These are phyloP conservation scores for Priceomyces fermenticarens DNA, from an alignment of 805 yeast genomes.

Conservation along the genomic window DNA sequence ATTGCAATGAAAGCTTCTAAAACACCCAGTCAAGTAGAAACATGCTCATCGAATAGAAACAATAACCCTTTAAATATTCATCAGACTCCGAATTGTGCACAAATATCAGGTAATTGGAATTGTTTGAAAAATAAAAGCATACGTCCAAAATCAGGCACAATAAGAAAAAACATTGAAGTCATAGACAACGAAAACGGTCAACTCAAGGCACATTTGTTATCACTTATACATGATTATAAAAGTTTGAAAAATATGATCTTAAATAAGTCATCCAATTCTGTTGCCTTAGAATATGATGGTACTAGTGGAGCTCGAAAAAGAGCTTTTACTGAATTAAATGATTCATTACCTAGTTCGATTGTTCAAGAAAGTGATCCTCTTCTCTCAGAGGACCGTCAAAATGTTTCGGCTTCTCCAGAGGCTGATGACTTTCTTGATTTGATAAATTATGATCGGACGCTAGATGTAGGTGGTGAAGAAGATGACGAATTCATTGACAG, in stretches of 20 bases:
- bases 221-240: constrained; percentile 40
- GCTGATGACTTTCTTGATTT: constrained; percentile 19
- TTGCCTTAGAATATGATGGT: constrained; percentile 6
- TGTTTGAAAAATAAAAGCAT: background rate
- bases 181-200: constrained; percentile 33
- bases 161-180: constrained; percentile 8
- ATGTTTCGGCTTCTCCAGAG: constrained; percentile 8
- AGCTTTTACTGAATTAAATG: constrained; percentile 17
- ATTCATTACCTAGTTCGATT: constrained; percentile 25
- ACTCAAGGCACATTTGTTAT: constrained; percentile 31
- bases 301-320: constrained; percentile 13
- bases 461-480: constrained; percentile 12
- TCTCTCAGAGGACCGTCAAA: constrained; percentile 19
- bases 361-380: constrained; percentile 20
- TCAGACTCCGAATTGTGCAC: background rate
- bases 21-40: background rate
- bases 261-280: constrained; percentile 9
- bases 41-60: background rate
- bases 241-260: constrained; percentile 30
- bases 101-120: background rate
- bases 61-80: background rate
- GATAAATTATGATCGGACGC: constrained; percentile 22
- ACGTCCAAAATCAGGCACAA: background rate
- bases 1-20: background rate
- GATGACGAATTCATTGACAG: constrained; percentile 19